phyloP scores from a whole-genome alignment of 2,329 filamentous ascomycete species.

The Penicillium sp. region DNA sequence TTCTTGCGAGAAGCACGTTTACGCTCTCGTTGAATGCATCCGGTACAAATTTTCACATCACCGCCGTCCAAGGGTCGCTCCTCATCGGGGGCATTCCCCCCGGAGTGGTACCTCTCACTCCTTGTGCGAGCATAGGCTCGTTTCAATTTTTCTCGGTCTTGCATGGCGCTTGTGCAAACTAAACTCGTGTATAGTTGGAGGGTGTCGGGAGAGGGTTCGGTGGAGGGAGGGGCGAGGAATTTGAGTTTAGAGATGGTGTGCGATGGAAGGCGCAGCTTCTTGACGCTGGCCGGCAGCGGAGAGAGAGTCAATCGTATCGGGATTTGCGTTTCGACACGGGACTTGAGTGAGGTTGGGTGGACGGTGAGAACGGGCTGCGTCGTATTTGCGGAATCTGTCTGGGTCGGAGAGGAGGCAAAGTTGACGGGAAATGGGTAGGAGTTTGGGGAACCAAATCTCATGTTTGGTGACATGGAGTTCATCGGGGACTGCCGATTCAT shows the following conservation, averaged over 20 bases:
- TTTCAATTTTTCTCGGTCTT: constrained; percentile 67
- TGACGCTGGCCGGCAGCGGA: constrained; percentile 74
- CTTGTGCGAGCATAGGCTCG: constrained; percentile 68
- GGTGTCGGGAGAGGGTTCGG: constrained; percentile 70
- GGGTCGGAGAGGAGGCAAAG: constrained; percentile 33
- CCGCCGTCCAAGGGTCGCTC: constrained; percentile 82
- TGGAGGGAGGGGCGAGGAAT: constrained; percentile 73
- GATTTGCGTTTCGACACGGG: constrained; percentile 95
- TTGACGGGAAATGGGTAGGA: constrained; percentile 45
- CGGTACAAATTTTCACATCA: constrained; percentile 88
- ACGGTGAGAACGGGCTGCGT: constrained; percentile 58
- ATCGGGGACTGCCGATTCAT: constrained; percentile 50
- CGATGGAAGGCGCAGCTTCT: constrained; percentile 81
- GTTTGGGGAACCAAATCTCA: constrained; percentile 33
- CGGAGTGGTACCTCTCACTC: constrained; percentile 45
- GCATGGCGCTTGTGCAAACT: constrained; percentile 92
- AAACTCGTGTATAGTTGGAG: constrained; percentile 79
- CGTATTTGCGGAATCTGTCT: constrained; percentile 35
- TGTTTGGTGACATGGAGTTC: constrained; percentile 41
- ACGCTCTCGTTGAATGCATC: constrained; percentile 89
- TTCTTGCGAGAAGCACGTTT: constrained; percentile 93
- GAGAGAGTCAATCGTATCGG: constrained; percentile 80
- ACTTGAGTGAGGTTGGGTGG: constrained; percentile 75
- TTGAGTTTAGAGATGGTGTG: constrained; percentile 96
- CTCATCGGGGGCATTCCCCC: constrained; percentile 56